Percentiles rank a stretch among this genome's conserved stretches.
phyloP scores from a whole-genome alignment of 2,329 filamentous ascomycete species.

The Paecilomyces sp. region DNA sequence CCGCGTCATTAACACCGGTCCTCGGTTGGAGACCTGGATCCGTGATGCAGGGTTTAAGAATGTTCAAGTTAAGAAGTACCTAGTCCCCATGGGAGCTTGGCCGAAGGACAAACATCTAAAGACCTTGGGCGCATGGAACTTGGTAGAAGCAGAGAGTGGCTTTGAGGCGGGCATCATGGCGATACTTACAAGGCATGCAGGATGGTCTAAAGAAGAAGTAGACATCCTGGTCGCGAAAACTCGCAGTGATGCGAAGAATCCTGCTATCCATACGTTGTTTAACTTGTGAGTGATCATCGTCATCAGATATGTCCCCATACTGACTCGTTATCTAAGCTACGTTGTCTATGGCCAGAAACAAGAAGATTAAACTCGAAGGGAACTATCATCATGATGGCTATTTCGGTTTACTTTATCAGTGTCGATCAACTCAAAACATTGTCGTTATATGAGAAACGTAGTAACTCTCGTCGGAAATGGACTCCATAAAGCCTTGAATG shows the following conservation, averaged over 20 bases:
- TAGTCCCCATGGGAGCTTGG: conserved; percentile 18
- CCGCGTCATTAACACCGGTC: background rate
- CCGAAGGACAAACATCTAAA: conserved; percentile 7
- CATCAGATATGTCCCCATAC: background rate
- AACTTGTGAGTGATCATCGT: conserved; percentile 10
- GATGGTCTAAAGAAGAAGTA: conserved; percentile 19
- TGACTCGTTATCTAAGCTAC: background rate
- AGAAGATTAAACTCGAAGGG: background rate
- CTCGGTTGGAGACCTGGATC: conserved; percentile 9
- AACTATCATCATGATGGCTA: too few species aligned
- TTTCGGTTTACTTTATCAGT: too few species aligned
- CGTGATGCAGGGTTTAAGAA: conserved; percentile 15
- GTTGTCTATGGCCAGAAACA: conserved; percentile 7
- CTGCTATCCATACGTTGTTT: conserved; percentile 20
- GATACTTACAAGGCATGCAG: conserved; percentile 4
- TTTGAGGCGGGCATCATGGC: conserved; percentile 20
- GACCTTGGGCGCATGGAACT: conserved; percentile 15
- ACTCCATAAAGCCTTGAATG: too few species aligned
- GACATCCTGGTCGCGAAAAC: conserved; percentile 22
- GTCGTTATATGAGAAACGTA: too few species aligned
- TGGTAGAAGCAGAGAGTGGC: conserved; percentile 15
- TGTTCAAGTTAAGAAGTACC: conserved; percentile 8
- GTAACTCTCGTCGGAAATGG: too few species aligned
- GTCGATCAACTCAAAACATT: too few species aligned
- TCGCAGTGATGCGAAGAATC: conserved; percentile 22